Evolutionary conservation across 208 protist genomes (phyloP).

Genomic region (Acanthamoeba lenticulata): DNA sequence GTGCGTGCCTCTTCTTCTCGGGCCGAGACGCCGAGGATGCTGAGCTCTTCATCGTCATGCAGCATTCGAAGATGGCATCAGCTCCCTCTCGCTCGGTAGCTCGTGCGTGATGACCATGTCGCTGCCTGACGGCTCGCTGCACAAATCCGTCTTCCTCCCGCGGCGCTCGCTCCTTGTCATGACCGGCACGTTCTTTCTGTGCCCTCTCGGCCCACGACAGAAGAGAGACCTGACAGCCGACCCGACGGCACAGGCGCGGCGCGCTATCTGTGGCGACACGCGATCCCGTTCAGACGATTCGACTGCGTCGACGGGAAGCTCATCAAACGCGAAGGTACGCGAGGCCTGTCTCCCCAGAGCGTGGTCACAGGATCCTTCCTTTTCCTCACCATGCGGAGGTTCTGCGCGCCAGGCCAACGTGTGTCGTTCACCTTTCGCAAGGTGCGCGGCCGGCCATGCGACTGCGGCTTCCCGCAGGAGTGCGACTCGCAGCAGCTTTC

Average conservation of each 20-base stretch:
- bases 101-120: slow-evolving; percentile 38
- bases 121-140: slow-evolving; percentile 9
- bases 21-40: too few relatives aligned
- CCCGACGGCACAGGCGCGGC: background rate
- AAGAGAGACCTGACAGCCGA: too few relatives aligned
- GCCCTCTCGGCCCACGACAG: background rate
- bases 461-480: background rate
- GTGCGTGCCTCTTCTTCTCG: background rate
- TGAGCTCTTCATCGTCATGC: background rate
- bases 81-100: slow-evolving; percentile 28
- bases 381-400: too few relatives aligned
- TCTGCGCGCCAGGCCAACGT: background rate
- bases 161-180: slow-evolving; percentile 42
- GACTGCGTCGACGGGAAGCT: slow-evolving; percentile 34
- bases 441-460: background rate
- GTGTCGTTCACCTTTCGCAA: slow-evolving; percentile 55
- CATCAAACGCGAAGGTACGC: slow-evolving; percentile 29
- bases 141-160: slow-evolving; percentile 48
- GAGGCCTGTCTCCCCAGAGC: too few relatives aligned
- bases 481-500: slow-evolving; percentile 45
- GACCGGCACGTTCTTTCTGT: background rate
- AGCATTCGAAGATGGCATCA: slow-evolving; percentile 55
- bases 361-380: too few relatives aligned
- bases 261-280: slow-evolving; percentile 30
- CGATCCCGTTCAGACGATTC: slow-evolving; percentile 13